Percentiles rank a stretch among this genome's conserved stretches.
phyloP scores from a whole-genome alignment of 2,329 filamentous ascomycete genomes.

The Celoporthe dispersa region DNA sequence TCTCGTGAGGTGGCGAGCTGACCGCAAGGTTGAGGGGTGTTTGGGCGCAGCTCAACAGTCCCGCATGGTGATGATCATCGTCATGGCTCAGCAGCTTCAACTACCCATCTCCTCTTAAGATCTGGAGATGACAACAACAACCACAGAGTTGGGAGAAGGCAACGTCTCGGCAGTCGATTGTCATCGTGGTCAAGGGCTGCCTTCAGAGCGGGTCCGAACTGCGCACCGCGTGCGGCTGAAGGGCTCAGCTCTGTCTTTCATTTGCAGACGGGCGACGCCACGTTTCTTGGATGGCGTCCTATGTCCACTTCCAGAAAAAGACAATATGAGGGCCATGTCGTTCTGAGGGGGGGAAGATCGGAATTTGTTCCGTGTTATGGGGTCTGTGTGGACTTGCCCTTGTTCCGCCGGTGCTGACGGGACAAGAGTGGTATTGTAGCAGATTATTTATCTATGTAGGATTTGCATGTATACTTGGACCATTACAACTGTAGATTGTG shows the following conservation, averaged over 20 bases:
- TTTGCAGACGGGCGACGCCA: background rate
- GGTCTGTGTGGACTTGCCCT: background rate
- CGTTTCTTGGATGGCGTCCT: background rate
- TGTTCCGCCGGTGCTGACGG: background rate
- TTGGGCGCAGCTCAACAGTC: background rate
- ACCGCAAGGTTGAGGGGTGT: background rate
- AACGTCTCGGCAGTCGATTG: background rate
- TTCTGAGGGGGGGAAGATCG: background rate
- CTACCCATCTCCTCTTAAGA: background rate
- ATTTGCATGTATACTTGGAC: background rate
- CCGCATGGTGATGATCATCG: background rate
- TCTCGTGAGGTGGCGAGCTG: background rate
- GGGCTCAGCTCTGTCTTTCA: background rate
- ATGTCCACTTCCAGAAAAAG: background rate
- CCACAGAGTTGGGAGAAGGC: background rate
- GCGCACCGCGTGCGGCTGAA: slow-evolving; percentile 1
- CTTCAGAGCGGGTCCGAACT: background rate
- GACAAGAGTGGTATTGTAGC: background rate
- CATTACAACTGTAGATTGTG: background rate
- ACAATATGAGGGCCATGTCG: background rate
- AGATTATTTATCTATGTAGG: background rate
- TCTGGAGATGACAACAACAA: background rate
- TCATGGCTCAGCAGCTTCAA: background rate
- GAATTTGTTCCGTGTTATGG: background rate
- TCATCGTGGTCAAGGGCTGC: background rate